These are phyloP conservation scores for Astrephomene gubernaculifera DNA, from an alignment of 139 green algal species.

Conservation along the genomic window DNA sequence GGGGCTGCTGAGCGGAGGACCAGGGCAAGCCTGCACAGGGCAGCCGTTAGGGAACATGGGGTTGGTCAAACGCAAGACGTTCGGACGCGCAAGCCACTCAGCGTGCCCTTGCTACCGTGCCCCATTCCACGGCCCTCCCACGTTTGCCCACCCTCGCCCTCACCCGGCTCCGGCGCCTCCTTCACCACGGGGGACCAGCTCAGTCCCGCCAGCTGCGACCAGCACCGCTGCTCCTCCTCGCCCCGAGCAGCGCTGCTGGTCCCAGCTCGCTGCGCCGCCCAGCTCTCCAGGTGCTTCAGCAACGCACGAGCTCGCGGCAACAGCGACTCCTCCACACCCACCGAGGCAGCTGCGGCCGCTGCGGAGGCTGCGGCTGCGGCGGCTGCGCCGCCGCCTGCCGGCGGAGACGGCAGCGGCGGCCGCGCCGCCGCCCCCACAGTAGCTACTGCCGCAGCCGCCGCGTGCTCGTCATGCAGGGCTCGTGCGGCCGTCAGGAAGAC, in stretches of 20 bases:
- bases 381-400: slow-evolving; percentile 6
- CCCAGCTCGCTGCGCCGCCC: not conserved
- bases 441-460: not conserved
- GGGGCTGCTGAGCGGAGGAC: slow-evolving; percentile 29
- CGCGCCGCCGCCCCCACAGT: not conserved
- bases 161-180: slow-evolving; percentile 45
- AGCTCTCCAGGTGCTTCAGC: slow-evolving; percentile 9
- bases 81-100: no score
- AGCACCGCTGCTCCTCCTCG: slow-evolving; percentile 41
- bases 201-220: slow-evolving; percentile 56
- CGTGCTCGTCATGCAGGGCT: slow-evolving; percentile 44
- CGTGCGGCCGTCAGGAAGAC: slow-evolving; percentile 64
- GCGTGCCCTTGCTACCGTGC: no score
- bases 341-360: not conserved
- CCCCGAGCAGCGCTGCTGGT: not conserved
- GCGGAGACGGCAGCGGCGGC: not conserved
- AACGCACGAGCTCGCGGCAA: slow-evolving; percentile 5
- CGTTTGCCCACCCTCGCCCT: not conserved
- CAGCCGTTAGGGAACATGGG: no score
- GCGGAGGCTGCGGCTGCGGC: no score
- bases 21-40: slow-evolving; percentile 50
- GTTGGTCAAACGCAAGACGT: no score
- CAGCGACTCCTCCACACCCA: slow-evolving; percentile 15
- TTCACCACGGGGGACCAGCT: slow-evolving; percentile 74
- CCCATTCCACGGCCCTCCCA: no score